These are phyloP conservation scores for Trichoderma sp. DNA, from an alignment of 2,329 filamentous ascomycete genomes.

Conservation along the genomic window DNA sequence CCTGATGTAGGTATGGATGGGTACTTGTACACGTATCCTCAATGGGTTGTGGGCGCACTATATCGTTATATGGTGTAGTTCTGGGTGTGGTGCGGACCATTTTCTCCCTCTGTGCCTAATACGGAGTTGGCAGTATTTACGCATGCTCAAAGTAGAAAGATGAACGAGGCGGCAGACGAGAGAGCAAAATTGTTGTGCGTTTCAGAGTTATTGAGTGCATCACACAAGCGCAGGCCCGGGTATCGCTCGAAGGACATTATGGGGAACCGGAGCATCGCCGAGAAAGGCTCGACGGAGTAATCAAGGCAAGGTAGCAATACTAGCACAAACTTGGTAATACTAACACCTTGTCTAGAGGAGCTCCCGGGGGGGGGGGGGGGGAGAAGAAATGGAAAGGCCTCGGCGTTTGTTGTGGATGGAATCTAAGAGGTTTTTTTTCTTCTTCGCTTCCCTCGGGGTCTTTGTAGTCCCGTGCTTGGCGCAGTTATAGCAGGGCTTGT, in stretches of 20 bases:
- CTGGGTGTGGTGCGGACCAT: neutral
- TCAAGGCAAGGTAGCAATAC: neutral
- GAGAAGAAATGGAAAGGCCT: neutral
- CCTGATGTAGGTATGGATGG: neutral
- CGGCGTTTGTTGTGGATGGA: neutral
- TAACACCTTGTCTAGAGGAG: neutral
- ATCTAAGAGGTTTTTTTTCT: neutral
- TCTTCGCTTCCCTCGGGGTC: too few relatives aligned
- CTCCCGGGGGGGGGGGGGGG: too few relatives aligned
- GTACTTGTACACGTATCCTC: neutral
- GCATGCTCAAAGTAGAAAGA: conserved; percentile 1
- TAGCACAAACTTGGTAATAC: neutral
- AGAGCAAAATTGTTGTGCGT: neutral
- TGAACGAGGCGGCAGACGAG: neutral
- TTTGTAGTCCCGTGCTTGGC: too few relatives aligned
- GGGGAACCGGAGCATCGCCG: neutral
- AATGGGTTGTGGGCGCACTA: neutral
- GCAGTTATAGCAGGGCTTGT: neutral
- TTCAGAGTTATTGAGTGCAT: neutral
- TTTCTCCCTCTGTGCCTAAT: neutral
- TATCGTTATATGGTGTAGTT: too few relatives aligned
- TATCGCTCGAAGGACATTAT: neutral
- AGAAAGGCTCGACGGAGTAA: neutral
- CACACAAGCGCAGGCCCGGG: neutral
- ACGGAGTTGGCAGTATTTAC: neutral